Evolutionary conservation across 108 stramenopile genomes (phyloP).

Genomic region (Thalassiosira profunda): DNA sequence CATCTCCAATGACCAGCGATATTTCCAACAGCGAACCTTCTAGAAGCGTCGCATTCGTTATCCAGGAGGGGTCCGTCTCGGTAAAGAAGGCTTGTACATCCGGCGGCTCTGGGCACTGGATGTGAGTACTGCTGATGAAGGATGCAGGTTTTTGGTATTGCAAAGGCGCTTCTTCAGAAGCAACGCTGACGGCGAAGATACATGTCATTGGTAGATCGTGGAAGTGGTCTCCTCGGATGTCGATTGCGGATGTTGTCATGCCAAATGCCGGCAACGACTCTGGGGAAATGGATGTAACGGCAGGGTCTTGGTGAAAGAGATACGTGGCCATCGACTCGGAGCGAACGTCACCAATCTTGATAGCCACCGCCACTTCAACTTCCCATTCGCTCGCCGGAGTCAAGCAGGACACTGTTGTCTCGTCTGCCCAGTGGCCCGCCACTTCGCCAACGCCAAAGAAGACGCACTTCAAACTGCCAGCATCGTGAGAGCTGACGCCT

Average conservation of each 20-base stretch:
- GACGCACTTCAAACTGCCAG: background rate
- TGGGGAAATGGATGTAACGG: background rate
- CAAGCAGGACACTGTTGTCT: background rate
- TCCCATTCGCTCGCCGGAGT: background rate
- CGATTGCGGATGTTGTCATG: background rate
- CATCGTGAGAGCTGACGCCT: background rate
- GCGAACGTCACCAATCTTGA: constrained; percentile 5
- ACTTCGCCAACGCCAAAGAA: constrained; percentile 8
- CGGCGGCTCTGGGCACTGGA: constrained; percentile 8
- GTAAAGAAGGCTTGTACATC: constrained; percentile 6
- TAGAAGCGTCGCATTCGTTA: background rate
- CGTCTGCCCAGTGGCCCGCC: background rate
- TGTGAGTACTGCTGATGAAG: background rate
- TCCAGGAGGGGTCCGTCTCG: background rate
- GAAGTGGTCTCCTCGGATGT: background rate
- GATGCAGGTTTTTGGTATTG: background rate
- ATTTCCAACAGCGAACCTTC: constrained; percentile 10
- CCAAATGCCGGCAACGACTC: background rate
- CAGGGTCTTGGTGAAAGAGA: background rate
- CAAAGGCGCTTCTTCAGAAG: background rate
- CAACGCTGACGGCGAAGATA: background rate
- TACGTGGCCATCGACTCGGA: constrained; percentile 6
- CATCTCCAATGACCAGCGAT: background rate
- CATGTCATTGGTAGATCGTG: background rate
- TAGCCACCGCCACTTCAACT: constrained; percentile 1